Base-by-base conservation (phyloP, 768 basidiomycete genomes). In the Tremella fuciformis region DNA sequence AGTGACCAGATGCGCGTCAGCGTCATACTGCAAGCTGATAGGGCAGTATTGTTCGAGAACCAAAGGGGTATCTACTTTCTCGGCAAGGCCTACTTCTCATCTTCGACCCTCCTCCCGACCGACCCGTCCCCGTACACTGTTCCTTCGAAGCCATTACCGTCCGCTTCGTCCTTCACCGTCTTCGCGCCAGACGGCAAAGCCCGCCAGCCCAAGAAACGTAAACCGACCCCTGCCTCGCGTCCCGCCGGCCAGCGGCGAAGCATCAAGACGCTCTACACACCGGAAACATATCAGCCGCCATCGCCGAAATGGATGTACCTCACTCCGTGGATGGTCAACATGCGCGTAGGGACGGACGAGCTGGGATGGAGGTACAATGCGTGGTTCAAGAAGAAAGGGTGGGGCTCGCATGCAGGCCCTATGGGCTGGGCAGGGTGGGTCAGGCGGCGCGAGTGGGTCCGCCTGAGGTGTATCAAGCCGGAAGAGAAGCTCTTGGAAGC, bases 281-380 rank as follows among this genome's bases (percentile, higher is more conserved):
- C 63, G 8, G 62, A 67, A 47, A 71, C 67, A 18, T 71, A 50
- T 42, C 72, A 71, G 50, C 48, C 64, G 2, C 72, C 72, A 8
- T 59, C 65, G 19, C 72, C 72, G 2, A 62, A 58, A 21, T 74
- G 72, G 72, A 44, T 53, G 52, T 74, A 63, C 58, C 21, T 74
- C 8, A 71, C 69, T 8, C 67, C 69, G 6, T 74, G 72, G 72
- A 69, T 74, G 67, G 62, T 69, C 55, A 74, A 74, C 41, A 74
- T 74, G 72, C 62, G 66, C 2, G 50, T 51, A 13, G 69, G 67
- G 13, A 69, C 72, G 9, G 72, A 74, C 53, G 72, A 74, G 55
- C 44, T 47, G 21, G 72, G 72, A n/a, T 74, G 72, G 72, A 54
- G 65, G 50, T 74, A 74, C 47, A 74, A 74, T 53, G 65, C 65